These are phyloP conservation scores for Quercus agrifolia DNA, from an alignment of 306 rosid genomes.

Conservation along the genomic window DNA sequence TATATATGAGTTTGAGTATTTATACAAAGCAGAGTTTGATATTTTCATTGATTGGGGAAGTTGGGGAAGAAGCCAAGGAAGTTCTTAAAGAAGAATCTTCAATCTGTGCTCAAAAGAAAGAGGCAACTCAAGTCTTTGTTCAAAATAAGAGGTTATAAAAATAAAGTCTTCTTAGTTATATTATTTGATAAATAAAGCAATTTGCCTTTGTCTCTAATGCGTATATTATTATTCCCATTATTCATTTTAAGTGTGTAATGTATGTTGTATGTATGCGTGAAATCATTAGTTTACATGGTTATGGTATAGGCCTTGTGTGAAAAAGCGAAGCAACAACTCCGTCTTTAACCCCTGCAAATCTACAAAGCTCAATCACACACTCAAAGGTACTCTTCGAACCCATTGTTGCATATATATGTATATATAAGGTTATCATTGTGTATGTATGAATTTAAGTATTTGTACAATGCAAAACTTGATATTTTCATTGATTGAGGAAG, in stretches of 20 bases:
- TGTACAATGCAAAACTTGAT: too few species aligned
- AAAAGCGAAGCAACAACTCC: too few species aligned
- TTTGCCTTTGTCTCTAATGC: not conserved
- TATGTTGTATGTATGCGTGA: not conserved
- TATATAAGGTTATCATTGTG: too few species aligned
- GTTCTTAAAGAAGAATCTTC: constrained; percentile 86
- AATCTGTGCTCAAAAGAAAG: constrained; percentile 66
- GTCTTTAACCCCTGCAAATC: too few species aligned
- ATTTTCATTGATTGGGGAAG: constrained; percentile 58
- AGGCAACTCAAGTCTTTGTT: constrained; percentile 68
- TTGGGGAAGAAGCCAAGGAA: constrained; percentile 92
- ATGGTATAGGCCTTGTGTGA: not conserved
- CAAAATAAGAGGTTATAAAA: constrained; percentile 76
- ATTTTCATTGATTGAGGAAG: too few species aligned
- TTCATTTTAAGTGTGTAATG: not conserved
- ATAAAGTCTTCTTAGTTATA: constrained; percentile 32
- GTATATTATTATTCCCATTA: not conserved
- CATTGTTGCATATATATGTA: too few species aligned
- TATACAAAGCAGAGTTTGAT: constrained; percentile 1
- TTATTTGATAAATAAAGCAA: too few species aligned
- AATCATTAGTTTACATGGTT: not conserved
- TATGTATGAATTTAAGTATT: too few species aligned
- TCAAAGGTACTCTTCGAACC: too few species aligned
- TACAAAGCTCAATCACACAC: too few species aligned
- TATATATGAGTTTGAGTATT: not conserved